These are phyloP conservation scores for Astrothelium macrocarpum DNA, from an alignment of 495 filamentous ascomycete species.

Conservation along the genomic window DNA sequence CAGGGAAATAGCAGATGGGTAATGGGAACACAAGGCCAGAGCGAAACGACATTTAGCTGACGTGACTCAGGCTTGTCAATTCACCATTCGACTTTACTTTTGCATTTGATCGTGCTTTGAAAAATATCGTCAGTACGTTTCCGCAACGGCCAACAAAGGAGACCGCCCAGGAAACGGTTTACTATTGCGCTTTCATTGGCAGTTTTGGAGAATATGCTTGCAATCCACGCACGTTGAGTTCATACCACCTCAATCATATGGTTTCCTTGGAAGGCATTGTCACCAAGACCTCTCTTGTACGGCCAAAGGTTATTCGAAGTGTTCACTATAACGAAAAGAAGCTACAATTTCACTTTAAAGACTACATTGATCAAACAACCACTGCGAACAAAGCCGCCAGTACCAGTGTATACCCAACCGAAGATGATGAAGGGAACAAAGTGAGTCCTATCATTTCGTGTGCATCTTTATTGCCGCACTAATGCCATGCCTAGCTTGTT, in stretches of 20 bases:
- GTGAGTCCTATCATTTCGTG: conserved; percentile 29
- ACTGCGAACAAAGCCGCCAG: conserved; percentile 76
- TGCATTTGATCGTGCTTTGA: conserved; percentile 83
- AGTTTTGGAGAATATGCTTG: conserved; percentile 91
- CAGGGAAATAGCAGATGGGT: conserved; percentile 78
- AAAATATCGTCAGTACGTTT: conserved; percentile 71
- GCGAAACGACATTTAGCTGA: neutral
- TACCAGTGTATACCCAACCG: conserved; percentile 84
- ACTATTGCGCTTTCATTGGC: conserved; percentile 91
- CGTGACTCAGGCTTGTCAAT: conserved; percentile 51
- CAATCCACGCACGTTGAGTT: conserved; percentile 88
- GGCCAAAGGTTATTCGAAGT: conserved; percentile 94
- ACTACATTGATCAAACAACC: conserved; percentile 95
- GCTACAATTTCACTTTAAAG: conserved; percentile 69
- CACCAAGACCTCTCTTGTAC: conserved; percentile 87
- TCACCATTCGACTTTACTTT: conserved; percentile 78
- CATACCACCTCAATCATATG: conserved; percentile 85
- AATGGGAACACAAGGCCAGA: conserved; percentile 15
- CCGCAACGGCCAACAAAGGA: conserved; percentile 53
- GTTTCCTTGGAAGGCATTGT: conserved; percentile 97
- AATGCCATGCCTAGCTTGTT: conserved; percentile 43
- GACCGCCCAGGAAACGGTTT: conserved; percentile 55
- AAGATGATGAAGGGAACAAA: conserved; percentile 74
- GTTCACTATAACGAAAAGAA: conserved; percentile 88
- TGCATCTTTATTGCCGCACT: neutral